Evolutionary conservation across 768 basidiomycete genomes (phyloP).

Genomic region (Cytidiella melzeri): DNA sequence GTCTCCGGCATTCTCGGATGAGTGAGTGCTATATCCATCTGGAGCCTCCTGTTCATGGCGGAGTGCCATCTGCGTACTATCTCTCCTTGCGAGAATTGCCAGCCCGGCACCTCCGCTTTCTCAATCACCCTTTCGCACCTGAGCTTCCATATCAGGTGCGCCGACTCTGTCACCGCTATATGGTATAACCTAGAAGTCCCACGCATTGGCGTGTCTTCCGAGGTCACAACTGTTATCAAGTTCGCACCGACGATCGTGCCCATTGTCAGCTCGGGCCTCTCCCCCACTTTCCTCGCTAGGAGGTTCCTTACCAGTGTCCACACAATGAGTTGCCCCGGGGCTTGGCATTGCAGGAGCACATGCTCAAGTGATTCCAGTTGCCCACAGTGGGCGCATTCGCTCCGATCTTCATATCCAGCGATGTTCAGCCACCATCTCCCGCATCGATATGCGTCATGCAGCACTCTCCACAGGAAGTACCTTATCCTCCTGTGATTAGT

Average conservation of each 20-base stretch:
- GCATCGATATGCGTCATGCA: neutral
- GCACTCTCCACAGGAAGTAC: conserved; percentile 6
- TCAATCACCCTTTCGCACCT: conserved; percentile 9
- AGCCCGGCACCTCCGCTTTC: no score
- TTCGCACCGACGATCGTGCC: conserved; percentile 6
- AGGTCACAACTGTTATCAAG: neutral
- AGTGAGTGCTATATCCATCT: no score
- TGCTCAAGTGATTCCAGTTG: conserved; percentile 16
- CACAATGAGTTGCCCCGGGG: neutral
- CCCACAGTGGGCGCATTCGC: conserved; percentile 10
- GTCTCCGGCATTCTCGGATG: no score
- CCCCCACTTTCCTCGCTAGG: neutral
- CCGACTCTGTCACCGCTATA: conserved; percentile 8
- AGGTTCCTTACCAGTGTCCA: conserved; percentile 7
- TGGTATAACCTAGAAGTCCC: conserved; percentile 5
- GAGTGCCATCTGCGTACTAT: no score
- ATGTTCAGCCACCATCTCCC: conserved; percentile 13
- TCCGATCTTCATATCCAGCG: conserved; percentile 3
- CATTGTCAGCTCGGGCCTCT: neutral
- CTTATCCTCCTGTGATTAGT: neutral
- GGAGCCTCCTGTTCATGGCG: no score
- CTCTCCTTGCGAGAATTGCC: no score
- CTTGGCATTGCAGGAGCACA: conserved; percentile 14
- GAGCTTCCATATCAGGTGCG: conserved; percentile 11
- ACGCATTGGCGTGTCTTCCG: neutral